These are phyloP conservation scores for Fraxinus excelsior DNA, from an alignment of 257 asterid species.

Conservation along the genomic window DNA sequence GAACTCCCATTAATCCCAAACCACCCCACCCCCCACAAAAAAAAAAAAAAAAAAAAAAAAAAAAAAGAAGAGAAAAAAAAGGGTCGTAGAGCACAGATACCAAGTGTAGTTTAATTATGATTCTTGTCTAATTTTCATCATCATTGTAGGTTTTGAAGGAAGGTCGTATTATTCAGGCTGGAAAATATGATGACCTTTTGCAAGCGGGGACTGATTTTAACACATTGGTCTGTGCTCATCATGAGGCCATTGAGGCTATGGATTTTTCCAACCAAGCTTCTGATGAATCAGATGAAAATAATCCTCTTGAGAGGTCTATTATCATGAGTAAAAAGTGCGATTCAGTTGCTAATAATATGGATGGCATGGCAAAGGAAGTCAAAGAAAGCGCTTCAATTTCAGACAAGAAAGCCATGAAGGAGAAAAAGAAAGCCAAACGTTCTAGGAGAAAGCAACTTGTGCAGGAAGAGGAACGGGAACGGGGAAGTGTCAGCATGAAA, in stretches of 20 bases:
- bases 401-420: constrained; percentile 78
- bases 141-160: constrained; percentile 83
- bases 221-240: constrained; percentile 88
- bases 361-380: constrained; percentile 55
- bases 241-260: constrained; percentile 98
- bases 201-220: constrained; percentile 95
- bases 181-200: constrained; percentile 92
- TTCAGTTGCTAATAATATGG: constrained; percentile 55
- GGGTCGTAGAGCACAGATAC: constrained; percentile 6
- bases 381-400: constrained; percentile 68
- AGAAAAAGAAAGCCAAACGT: constrained; percentile 87
- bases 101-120: neutral
- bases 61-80: neutral
- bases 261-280: constrained; percentile 62
- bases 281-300: constrained; percentile 61
- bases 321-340: constrained; percentile 53
- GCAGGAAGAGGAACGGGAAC: constrained; percentile 97
- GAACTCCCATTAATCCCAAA: neutral
- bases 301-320: constrained; percentile 54
- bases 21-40: neutral
- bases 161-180: constrained; percentile 89
- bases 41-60: neutral
- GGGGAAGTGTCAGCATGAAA: constrained; percentile 97
- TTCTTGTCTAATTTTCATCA: constrained; percentile 20
- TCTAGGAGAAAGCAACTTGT: constrained; percentile 90